These are phyloP conservation scores for Kodamaea leandrae DNA, from an alignment of 805 yeast genomes.

Conservation along the genomic window DNA sequence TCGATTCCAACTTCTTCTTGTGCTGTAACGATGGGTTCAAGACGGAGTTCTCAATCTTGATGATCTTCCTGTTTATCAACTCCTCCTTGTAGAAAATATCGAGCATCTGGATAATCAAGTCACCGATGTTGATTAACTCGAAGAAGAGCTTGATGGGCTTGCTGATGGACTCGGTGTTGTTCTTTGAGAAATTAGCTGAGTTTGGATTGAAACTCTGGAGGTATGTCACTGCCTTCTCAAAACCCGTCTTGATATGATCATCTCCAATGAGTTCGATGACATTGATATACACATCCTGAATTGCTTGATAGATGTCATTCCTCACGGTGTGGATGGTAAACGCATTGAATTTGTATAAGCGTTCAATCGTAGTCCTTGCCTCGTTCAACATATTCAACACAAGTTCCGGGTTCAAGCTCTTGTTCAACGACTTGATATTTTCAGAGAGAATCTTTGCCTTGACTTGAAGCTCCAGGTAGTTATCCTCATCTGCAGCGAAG, in stretches of 20 bases:
- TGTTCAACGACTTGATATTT: constrained; percentile 71
- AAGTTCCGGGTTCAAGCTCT: constrained; percentile 76
- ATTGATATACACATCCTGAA: constrained; percentile 64
- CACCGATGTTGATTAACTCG: constrained; percentile 90
- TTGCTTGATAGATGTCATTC: constrained; percentile 36
- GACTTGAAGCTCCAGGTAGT: constrained; percentile 70
- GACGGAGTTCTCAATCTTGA: constrained; percentile 73
- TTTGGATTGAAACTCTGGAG: constrained; percentile 69
- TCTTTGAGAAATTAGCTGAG: constrained; percentile 29
- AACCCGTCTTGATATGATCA: constrained; percentile 81
- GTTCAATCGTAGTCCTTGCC: constrained; percentile 61
- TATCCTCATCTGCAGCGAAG: constrained; percentile 22
- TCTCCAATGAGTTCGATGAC: constrained; percentile 61
- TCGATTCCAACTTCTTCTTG: constrained; percentile 76
- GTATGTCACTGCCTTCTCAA: constrained; percentile 72
- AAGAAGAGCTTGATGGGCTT: constrained; percentile 86
- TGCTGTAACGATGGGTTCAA: constrained; percentile 72
- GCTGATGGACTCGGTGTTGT: constrained; percentile 40
- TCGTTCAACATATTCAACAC: constrained; percentile 67
- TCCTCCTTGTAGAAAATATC: constrained; percentile 90
- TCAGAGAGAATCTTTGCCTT: constrained; percentile 72
- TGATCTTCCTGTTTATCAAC: constrained; percentile 53
- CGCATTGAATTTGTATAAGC: constrained; percentile 41
- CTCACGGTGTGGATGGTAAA: constrained; percentile 35
- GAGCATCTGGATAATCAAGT: constrained; percentile 86